Percentiles rank a stretch among this genome's conserved stretches.
Conservation (phyloP, 345 rosid species). For the Psidium friedrichsthalianum region DNA sequence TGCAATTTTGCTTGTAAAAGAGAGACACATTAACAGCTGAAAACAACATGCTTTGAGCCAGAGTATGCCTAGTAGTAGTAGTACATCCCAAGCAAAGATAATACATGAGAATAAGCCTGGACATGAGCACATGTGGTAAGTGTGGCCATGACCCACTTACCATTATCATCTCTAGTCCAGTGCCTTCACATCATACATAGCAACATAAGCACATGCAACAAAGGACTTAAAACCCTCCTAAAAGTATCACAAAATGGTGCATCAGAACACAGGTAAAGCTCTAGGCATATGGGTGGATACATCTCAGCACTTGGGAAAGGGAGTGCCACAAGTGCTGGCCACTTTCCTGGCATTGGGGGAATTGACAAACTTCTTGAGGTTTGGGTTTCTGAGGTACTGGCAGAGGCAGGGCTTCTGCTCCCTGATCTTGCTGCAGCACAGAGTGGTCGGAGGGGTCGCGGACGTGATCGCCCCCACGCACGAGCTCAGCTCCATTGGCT, state of each 20-base stretch:
- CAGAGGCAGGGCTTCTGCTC: conserved; percentile 92
- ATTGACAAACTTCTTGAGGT: conserved; percentile 53
- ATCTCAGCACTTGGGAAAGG: conserved; percentile 73
- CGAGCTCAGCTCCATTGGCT: conserved; percentile 65
- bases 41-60: background rate
- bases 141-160: background rate
- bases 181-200: background rate
- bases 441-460: conserved; percentile 45
- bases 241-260: background rate
- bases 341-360: conserved; percentile 88
- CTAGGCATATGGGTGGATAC: background rate
- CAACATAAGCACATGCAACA: background rate
- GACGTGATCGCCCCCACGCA: conserved; percentile 76
- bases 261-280: background rate
- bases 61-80: background rate
- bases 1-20: background rate
- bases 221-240: background rate
- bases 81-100: background rate
- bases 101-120: background rate
- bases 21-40: background rate
- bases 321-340: conserved; percentile 70
- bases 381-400: conserved; percentile 68
- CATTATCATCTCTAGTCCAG: background rate
- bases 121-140: background rate
- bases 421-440: conserved; percentile 71